phyloP scores from a whole-genome alignment of 2,329 filamentous ascomycete species.

The Colletotrichum gloeosporioides region DNA sequence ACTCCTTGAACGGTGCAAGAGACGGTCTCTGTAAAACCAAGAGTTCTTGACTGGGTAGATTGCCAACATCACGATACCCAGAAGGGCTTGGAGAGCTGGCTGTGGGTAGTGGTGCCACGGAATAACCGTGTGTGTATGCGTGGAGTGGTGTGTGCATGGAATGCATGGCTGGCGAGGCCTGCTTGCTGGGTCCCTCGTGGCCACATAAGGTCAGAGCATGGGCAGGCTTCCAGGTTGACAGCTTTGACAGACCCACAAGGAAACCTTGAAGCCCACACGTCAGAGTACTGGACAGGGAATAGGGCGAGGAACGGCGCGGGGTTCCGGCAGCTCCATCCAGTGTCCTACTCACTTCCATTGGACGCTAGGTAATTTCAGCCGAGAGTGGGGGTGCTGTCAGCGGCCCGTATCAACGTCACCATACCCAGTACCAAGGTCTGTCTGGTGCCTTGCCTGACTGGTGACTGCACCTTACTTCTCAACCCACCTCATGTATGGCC shows the following conservation, averaged over 20 bases:
- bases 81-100: neutral
- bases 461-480: neutral
- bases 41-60: neutral
- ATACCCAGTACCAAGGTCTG: neutral
- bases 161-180: neutral
- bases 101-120: conserved; percentile 6
- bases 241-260: conserved; percentile 7
- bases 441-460: neutral
- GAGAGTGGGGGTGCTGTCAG: neutral
- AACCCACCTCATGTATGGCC: neutral
- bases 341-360: neutral
- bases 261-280: neutral
- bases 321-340: neutral
- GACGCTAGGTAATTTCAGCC: neutral
- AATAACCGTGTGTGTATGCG: neutral
- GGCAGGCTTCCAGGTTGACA: conserved; percentile 4
- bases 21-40: neutral
- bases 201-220: neutral
- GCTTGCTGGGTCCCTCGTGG: neutral
- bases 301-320: neutral
- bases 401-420: neutral
- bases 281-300: neutral
- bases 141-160: neutral
- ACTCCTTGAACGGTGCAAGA: conserved; percentile 1
- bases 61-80: neutral